phyloP scores from a whole-genome alignment of 1,139 yeast species.

The Spencermartinsiella ligniputridi region DNA sequence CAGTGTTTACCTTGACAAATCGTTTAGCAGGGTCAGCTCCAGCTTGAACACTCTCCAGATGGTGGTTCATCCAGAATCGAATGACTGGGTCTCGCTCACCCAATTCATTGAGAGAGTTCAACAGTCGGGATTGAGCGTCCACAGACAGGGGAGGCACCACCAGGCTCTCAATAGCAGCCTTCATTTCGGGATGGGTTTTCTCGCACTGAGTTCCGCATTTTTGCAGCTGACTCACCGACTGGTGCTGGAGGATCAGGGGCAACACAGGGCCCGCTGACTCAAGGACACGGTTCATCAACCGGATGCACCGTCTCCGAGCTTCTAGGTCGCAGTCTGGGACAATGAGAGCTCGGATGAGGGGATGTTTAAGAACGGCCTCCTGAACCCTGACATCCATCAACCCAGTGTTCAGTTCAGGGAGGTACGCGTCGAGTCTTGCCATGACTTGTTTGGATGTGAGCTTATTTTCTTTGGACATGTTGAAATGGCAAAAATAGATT shows the following conservation, averaged over 20 bases:
- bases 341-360: conserved; percentile 28
- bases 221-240: conserved; percentile 11
- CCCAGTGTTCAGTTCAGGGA: conserved; percentile 30
- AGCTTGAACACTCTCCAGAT: conserved; percentile 10
- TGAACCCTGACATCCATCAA: conserved; percentile 31
- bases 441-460: conserved; percentile 13
- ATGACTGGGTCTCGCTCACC: conserved; percentile 25
- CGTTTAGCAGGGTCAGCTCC: conserved; percentile 4
- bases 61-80: conserved; percentile 27
- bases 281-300: conserved; percentile 23
- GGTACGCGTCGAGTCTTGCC: conserved; percentile 28
- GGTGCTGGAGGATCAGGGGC: conserved; percentile 28
- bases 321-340: conserved; percentile 33
- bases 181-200: not conserved
- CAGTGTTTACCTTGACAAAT: not conserved
- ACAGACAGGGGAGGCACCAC: conserved; percentile 19
- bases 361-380: conserved; percentile 30
- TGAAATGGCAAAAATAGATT: too few species aligned
- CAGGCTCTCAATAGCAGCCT: conserved; percentile 8
- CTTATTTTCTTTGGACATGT: not conserved
- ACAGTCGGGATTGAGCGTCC: conserved; percentile 23
- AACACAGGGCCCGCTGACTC: conserved; percentile 31
- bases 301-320: conserved; percentile 30
- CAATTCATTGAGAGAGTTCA: conserved; percentile 21
- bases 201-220: not conserved